These are phyloP conservation scores for Saturnispora bothae DNA, from an alignment of 805 yeast genomes.

Conservation along the genomic window DNA sequence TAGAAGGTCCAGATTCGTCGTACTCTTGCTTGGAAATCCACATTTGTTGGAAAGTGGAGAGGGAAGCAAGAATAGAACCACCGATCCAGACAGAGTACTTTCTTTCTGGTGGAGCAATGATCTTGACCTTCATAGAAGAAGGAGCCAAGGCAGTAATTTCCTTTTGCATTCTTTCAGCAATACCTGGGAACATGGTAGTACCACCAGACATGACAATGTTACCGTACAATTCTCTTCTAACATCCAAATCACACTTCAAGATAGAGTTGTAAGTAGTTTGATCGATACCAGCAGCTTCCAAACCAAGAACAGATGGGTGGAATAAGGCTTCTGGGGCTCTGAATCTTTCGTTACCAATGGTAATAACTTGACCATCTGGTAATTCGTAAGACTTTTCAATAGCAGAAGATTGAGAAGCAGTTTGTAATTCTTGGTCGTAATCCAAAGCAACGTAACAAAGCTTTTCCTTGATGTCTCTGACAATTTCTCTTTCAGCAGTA, in stretches of 20 bases:
- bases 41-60: constrained; percentile 99
- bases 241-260: constrained; percentile 98
- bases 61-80: constrained; percentile 98
- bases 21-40: constrained; percentile 99
- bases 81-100: constrained; percentile 99
- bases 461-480: constrained; percentile 92
- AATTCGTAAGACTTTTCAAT: constrained; percentile 98
- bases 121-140: constrained; percentile 99
- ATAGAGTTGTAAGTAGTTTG: constrained; percentile 93
- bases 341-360: constrained; percentile 99
- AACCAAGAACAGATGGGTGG: constrained; percentile 87
- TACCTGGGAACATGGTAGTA: constrained; percentile 99
- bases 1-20: constrained; percentile 99
- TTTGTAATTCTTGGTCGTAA: constrained; percentile 99
- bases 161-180: constrained; percentile 99
- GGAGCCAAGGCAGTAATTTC: constrained; percentile 99
- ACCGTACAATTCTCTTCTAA: constrained; percentile 97
- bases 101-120: constrained; percentile 98
- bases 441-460: constrained; percentile 98
- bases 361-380: constrained; percentile 99
- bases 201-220: constrained; percentile 99
- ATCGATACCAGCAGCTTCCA: constrained; percentile 98
- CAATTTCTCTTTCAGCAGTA: constrained; percentile 98
- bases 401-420: constrained; percentile 96
- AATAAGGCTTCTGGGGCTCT: constrained; percentile 99